phyloP scores from a whole-genome alignment of 805 yeast genomes.

The Priceomyces melissophilus region DNA sequence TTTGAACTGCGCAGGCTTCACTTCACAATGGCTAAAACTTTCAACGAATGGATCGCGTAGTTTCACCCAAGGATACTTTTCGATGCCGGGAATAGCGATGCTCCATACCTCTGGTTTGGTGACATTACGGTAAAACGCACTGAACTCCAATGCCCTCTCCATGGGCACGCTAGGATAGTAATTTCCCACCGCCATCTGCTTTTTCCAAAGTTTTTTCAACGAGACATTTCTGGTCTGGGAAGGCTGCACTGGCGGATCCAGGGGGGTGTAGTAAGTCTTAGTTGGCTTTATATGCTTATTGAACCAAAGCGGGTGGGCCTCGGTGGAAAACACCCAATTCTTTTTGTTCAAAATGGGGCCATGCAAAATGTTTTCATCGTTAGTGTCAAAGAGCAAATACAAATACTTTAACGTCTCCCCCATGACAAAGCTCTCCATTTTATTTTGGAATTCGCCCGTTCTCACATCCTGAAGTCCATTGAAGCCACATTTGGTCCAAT shows the following conservation, averaged over 20 bases:
- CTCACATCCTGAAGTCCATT: constrained; percentile 70
- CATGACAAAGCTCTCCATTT: constrained; percentile 90
- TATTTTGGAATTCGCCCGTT: constrained; percentile 59
- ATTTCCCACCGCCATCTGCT: neutral
- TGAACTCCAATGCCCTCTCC: neutral
- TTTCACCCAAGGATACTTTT: constrained; percentile 5
- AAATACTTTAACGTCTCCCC: constrained; percentile 86
- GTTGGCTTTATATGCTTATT: constrained; percentile 19
- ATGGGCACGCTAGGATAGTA: neutral
- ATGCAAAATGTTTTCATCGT: constrained; percentile 44
- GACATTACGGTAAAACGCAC: constrained; percentile 13
- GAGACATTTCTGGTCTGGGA: too few relatives aligned
- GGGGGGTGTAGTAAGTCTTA: neutral
- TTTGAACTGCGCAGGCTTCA: constrained; percentile 17
- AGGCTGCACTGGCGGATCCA: constrained; percentile 2
- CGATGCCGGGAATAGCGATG: constrained; percentile 10
- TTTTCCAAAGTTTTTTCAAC: too few relatives aligned
- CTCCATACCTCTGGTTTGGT: constrained; percentile 10
- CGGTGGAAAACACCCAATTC: constrained; percentile 71
- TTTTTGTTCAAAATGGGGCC: constrained; percentile 29
- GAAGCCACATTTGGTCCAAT: constrained; percentile 71
- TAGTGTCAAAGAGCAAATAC: constrained; percentile 72
- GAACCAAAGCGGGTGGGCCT: constrained; percentile 88
- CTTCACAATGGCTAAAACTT: constrained; percentile 28
- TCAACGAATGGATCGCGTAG: constrained; percentile 15